Conservation (phyloP, 441 rosid species). For the Arabidopsis hybrid region DNA sequence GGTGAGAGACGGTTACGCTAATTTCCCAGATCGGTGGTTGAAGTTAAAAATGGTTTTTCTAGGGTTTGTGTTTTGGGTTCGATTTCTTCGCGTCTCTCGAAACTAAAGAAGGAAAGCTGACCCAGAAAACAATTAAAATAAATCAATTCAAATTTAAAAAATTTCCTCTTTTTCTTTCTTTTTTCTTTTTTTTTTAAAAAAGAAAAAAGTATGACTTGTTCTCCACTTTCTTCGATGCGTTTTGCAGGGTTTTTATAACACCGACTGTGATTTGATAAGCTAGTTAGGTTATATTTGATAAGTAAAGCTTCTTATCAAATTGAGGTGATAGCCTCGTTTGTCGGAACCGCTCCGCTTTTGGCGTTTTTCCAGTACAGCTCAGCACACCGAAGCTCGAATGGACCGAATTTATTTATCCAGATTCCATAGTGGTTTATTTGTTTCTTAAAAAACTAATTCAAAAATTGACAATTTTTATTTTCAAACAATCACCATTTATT, state of each 20-base stretch:
- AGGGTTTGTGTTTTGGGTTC: slow-evolving; percentile 49
- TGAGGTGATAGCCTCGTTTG: slow-evolving; percentile 29
- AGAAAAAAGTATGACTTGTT: slow-evolving; percentile 47
- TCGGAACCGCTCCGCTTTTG: slow-evolving; percentile 18
- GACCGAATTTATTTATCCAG: not conserved
- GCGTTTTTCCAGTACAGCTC: slow-evolving; percentile 27
- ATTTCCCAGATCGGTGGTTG: slow-evolving; percentile 34
- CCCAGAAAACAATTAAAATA: slow-evolving; percentile 3
- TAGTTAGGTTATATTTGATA: fast-evolving
- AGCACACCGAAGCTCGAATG: slow-evolving; percentile 14
- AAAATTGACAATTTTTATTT: not conserved
- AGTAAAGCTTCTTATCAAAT: fast-evolving
- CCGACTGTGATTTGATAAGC: slow-evolving; percentile 44
- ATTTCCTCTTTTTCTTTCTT: not conserved
- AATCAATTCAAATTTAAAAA: slow-evolving; percentile 33
- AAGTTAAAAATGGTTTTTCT: slow-evolving; percentile 47
- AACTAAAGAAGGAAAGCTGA: slow-evolving; percentile 42
- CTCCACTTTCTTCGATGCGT: slow-evolving; percentile 51
- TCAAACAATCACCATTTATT: not conserved
- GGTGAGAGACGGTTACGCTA: slow-evolving; percentile 22
- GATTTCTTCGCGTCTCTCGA: slow-evolving; percentile 48
- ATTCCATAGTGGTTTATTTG: not conserved
- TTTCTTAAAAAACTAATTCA: not conserved
- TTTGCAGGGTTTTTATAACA: slow-evolving; percentile 44
- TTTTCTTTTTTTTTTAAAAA: slow-evolving; percentile 21